Conservation (phyloP, 164 flowering plant genomes). For the Nymphaea thermarum region DNA sequence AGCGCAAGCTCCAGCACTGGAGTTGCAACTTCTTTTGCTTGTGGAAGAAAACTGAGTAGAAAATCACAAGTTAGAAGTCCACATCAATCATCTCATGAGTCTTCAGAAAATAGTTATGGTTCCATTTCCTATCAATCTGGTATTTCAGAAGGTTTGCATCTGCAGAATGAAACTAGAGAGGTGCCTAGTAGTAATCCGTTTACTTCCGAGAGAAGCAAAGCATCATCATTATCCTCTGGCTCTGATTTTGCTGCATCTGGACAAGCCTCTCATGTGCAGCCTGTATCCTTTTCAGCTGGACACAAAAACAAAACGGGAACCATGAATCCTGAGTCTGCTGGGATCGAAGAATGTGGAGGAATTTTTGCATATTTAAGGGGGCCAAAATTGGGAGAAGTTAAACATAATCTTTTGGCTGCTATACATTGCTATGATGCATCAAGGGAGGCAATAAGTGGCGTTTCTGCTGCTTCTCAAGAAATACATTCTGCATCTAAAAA, state of each 20-base stretch:
- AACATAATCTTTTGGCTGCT: constrained; percentile 45
- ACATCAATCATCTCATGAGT: constrained; percentile 10
- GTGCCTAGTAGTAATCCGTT: not conserved
- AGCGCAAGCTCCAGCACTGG: constrained; percentile 84
- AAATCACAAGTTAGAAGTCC: constrained; percentile 24
- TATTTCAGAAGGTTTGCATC: constrained; percentile 10
- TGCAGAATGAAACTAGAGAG: not conserved
- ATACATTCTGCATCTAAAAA: constrained; percentile 50
- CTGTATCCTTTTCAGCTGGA: not conserved
- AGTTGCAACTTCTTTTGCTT: constrained; percentile 15
- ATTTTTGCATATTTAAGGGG: constrained; percentile 60
- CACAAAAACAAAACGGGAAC: not conserved
- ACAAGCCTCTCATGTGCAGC: not conserved
- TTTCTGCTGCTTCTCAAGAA: constrained; percentile 40
- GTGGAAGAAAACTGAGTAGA: constrained; percentile 49
- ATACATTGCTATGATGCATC: constrained; percentile 71
- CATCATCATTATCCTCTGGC: not conserved
- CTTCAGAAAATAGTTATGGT: constrained; percentile 12
- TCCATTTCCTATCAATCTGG: constrained; percentile 8
- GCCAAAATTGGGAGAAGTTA: constrained; percentile 37
- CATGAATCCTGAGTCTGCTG: not conserved
- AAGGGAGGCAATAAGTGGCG: constrained; percentile 37
- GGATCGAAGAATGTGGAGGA: constrained; percentile 50
- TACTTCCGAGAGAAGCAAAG: not conserved
- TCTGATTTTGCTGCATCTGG: not conserved